Evolutionary conservation across 2,329 filamentous ascomycete species (phyloP), one percentile per base, ranked within the genome.

Genomic region (Hypoxylon sp.): DNA sequence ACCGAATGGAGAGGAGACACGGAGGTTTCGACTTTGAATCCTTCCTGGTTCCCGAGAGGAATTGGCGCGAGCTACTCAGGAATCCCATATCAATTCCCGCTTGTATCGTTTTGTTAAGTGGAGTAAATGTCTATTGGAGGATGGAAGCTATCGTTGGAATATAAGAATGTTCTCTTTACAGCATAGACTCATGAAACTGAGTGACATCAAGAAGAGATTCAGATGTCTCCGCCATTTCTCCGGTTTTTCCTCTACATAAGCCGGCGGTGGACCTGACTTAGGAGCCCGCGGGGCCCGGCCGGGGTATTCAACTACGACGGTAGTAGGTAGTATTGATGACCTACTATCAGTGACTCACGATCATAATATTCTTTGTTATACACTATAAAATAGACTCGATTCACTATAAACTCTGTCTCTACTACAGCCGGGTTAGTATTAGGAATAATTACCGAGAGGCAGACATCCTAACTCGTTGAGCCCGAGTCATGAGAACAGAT

Each of bases 1-100:
- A 83, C n/a, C 82, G 80, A 46, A 77, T 75, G 3, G 75, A 67
- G 27, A 83, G 79, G 3, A 81, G 67, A 17, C 68, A 71, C 0
- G 82, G 82, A 2, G 78, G 77, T 31, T 77, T 79, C 13, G 75
- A 73, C 6, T 71, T 54, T 6, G 72, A 50, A 17, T 72, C 64
- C 14, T 64, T 64, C 40, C 65, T 77, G 1, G 72, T 64, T 54
- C 78, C 76, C 6, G 77, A 78, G 17, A 79, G 62, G 60, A 79
- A 78, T 49, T 77, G 76, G 40, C 61, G 59, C 6, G 71, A 13
- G 56, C 59, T 58, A 17, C 35, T 50, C 54, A 74, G 25, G n/a
- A 71, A 35, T 42, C 51, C 67, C 73, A 76, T 76, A 17, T 46
- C 61, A 37, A 58, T 37, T 42, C n/a, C 37, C 20, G 49, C 8